Percentiles rank a stretch among this genome's conserved stretches.
Conservation (phyloP, 495 filamentous ascomycete genomes). For the Hypoxylon crocopeplum region DNA sequence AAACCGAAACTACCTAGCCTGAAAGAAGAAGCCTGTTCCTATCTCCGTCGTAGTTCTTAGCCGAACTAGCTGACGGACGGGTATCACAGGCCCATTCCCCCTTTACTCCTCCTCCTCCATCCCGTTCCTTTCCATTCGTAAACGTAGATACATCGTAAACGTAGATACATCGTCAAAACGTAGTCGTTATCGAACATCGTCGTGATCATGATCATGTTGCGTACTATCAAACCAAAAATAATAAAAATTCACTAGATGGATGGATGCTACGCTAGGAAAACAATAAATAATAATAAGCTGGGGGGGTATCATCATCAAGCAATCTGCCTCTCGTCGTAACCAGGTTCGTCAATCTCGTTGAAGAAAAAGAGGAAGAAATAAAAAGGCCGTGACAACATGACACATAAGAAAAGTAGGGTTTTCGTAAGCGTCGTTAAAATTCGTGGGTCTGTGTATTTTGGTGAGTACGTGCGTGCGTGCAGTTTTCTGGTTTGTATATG, state of each 20-base stretch:
- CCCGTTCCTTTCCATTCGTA: background rate
- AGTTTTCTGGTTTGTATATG: background rate
- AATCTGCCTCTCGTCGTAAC: conserved; percentile 30
- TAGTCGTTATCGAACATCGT: background rate
- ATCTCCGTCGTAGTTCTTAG: background rate
- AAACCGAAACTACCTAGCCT: too few relatives aligned
- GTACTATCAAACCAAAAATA: too few relatives aligned
- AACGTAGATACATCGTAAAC: background rate
- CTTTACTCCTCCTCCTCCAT: background rate
- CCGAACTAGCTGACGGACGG: background rate
- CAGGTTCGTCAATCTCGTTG: conserved; percentile 28
- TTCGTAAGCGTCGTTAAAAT: too few relatives aligned
- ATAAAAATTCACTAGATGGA: conserved; percentile 20
- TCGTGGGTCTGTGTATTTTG: too few relatives aligned
- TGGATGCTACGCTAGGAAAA: conserved; percentile 12
- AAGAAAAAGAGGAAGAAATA: background rate
- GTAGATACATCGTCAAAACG: background rate
- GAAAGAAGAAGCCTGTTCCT: background rate
- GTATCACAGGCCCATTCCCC: background rate
- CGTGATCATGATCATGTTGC: background rate
- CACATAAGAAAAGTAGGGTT: too few relatives aligned
- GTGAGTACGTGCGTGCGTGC: too few relatives aligned
- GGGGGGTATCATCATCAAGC: conserved; percentile 34
- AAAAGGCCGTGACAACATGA: conserved; percentile 1
- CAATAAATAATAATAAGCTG: too few relatives aligned